Evolutionary conservation across 2,329 filamentous ascomycete species (phyloP).

Genomic region (Leptographium lundbergii): DNA sequence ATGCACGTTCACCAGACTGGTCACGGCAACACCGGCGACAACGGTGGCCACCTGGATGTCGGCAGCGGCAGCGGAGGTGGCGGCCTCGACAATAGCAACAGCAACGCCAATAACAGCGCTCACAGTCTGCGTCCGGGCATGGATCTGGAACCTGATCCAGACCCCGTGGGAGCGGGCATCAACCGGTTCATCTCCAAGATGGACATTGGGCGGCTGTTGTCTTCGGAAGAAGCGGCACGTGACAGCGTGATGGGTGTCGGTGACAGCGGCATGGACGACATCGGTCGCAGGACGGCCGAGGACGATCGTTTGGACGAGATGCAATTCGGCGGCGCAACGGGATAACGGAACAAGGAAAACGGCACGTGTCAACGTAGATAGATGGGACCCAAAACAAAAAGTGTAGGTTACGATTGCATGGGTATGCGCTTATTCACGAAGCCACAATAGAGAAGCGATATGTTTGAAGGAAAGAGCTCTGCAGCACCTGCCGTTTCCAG

Average conservation of each 20-base stretch:
- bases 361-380: not conserved
- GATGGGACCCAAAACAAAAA: not conserved
- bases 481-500: no score
- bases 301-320: constrained; percentile 12
- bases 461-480: not conserved
- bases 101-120: not conserved
- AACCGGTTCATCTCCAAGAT: constrained; percentile 12
- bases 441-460: not conserved
- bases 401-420: not conserved
- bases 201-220: constrained; percentile 12
- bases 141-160: constrained; percentile 8
- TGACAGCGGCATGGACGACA: not conserved
- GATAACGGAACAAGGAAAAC: not conserved
- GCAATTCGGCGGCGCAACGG: constrained; percentile 4
- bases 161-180: not conserved
- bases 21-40: not conserved
- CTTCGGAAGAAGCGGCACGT: constrained; percentile 8
- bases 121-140: constrained; percentile 1
- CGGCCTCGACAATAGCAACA: not conserved
- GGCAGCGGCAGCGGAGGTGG: not conserved
- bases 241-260: not conserved
- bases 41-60: not conserved
- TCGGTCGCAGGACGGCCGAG: constrained; percentile 1
- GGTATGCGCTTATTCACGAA: not conserved
- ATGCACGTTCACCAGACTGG: not conserved